phyloP scores from a whole-genome alignment of 2,329 filamentous ascomycete species.

The Neonectria coccinea region DNA sequence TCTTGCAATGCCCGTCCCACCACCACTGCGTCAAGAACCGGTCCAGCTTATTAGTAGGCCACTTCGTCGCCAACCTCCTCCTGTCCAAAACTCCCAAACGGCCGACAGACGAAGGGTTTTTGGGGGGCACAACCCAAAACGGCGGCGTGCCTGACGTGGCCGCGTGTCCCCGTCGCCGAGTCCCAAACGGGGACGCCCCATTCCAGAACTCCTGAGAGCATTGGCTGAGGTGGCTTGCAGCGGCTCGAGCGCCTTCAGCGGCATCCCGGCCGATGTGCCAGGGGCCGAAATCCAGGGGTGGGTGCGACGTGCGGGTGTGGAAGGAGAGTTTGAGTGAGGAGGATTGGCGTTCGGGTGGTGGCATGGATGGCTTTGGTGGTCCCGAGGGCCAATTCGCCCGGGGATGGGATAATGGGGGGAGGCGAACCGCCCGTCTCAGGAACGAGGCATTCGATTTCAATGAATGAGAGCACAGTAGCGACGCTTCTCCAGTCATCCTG shows the following conservation, averaged over 20 bases:
- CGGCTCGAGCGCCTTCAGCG: slow-evolving; percentile 39
- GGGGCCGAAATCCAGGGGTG: slow-evolving; percentile 17
- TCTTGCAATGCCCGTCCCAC: neutral
- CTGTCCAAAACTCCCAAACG: slow-evolving; percentile 17
- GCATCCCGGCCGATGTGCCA: slow-evolving; percentile 29
- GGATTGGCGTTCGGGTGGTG: slow-evolving; percentile 19
- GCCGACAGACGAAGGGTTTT: slow-evolving; percentile 12
- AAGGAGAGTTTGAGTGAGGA: slow-evolving; percentile 16
- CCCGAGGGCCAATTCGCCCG: slow-evolving; percentile 5
- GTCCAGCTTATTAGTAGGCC: slow-evolving; percentile 1
- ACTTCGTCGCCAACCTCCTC: slow-evolving; percentile 6
- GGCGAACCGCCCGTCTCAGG: slow-evolving; percentile 26
- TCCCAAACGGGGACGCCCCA: slow-evolving; percentile 45
- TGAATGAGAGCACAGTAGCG: slow-evolving; percentile 7
- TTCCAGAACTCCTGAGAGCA: slow-evolving; percentile 42
- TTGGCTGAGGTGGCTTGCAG: slow-evolving; percentile 45
- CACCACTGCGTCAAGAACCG: slow-evolving; percentile 15
- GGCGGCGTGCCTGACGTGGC: slow-evolving; percentile 35
- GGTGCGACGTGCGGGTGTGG: slow-evolving; percentile 10
- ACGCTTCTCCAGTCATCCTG: slow-evolving; percentile 10
- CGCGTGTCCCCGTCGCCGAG: slow-evolving; percentile 40
- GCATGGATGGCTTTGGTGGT: slow-evolving; percentile 6
- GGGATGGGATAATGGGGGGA: neutral
- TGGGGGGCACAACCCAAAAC: slow-evolving; percentile 19
- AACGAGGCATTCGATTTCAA: slow-evolving; percentile 33